Evolutionary conservation across 176 grass and related monocot species (phyloP), one percentile per base, ranked within the genome.

Genomic region (Avena sativa): DNA sequence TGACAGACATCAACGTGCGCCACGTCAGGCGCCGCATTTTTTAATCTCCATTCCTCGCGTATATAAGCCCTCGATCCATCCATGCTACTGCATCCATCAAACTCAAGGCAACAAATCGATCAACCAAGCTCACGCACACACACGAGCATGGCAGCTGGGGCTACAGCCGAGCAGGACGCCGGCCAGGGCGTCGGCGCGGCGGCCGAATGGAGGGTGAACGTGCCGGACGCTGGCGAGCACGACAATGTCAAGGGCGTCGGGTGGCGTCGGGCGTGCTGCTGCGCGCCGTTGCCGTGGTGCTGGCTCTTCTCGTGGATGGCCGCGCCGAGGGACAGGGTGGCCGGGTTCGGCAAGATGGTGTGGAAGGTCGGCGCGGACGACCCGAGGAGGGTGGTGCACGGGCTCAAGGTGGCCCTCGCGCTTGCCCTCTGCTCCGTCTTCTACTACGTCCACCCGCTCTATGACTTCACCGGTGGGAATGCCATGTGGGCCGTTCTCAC

Each of bases 401-500:
- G 85, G 28, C 48, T 92, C 58, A 95, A 95, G 85, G 87, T 95
- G 49, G 93, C 90, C 3, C n/a, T 92, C 48, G 93, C 93, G 12
- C 85, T 95, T 10, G 74, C 90, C n/a, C 57, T 95, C 0, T 85
- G 86, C 21, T 92, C 93, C 9, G 36, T 90, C 40, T 92, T 95
- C 76, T 95, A 92, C 88, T 92, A 95, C 69, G 79, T 86, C 9
- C 87, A 79, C 34, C 93, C 93, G 3, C 60, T 95, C 56, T 92
- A 92, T 32, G 83, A 88, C 7, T 90, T 90, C 57, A 86, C 91
- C 14, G 88, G 90, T 3, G 82, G 79, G 59, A 76, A 83, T 0
- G 73, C 93, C 69, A 92, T 95, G 93, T 95, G 93, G 93, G 90
- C 90, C 6, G 76, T 95, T 3, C 85, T 95, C 82, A 95, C 93